These are phyloP conservation scores for Ilyonectria robusta DNA, from an alignment of 2,329 filamentous ascomycete species.

Conservation along the genomic window DNA sequence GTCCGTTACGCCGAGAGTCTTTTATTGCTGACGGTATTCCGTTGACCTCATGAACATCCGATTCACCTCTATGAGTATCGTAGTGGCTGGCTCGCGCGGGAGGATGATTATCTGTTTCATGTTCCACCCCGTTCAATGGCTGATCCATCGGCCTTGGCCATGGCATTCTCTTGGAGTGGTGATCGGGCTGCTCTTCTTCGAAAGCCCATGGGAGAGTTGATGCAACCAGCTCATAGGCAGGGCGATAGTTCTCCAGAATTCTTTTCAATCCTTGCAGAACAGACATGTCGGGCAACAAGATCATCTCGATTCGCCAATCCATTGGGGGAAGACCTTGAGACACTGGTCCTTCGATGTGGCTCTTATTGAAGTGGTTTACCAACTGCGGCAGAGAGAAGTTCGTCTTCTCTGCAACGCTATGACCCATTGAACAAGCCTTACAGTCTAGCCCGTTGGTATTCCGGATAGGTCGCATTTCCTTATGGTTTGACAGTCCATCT, in stretches of 20 bases:
- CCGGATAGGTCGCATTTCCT: conserved; percentile 69
- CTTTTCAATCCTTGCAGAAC: conserved; percentile 49
- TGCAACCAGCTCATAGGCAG: conserved; percentile 53
- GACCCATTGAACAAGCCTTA: conserved; percentile 64
- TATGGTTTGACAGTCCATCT: conserved; percentile 69
- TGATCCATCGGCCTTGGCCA: conserved; percentile 2
- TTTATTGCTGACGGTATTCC: background rate
- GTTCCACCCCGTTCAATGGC: background rate
- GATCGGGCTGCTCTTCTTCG: conserved; percentile 33
- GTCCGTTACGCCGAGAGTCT: background rate
- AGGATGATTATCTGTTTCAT: background rate
- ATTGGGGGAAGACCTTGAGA: conserved; percentile 40
- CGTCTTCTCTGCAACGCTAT: conserved; percentile 50
- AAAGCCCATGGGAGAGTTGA: conserved; percentile 58
- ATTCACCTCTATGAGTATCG: background rate
- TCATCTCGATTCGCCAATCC: conserved; percentile 65
- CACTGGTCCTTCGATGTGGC: conserved; percentile 53
- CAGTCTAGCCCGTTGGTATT: conserved; percentile 69
- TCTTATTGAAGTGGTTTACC: conserved; percentile 69
- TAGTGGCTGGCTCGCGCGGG: background rate
- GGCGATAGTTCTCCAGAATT: conserved; percentile 49
- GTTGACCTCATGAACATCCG: background rate
- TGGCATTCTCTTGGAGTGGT: conserved; percentile 9
- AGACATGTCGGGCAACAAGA: conserved; percentile 56
- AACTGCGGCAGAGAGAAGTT: conserved; percentile 72